These are phyloP conservation scores for Rhodamnia argentea DNA, from an alignment of 345 rosid species.

Conservation along the genomic window DNA sequence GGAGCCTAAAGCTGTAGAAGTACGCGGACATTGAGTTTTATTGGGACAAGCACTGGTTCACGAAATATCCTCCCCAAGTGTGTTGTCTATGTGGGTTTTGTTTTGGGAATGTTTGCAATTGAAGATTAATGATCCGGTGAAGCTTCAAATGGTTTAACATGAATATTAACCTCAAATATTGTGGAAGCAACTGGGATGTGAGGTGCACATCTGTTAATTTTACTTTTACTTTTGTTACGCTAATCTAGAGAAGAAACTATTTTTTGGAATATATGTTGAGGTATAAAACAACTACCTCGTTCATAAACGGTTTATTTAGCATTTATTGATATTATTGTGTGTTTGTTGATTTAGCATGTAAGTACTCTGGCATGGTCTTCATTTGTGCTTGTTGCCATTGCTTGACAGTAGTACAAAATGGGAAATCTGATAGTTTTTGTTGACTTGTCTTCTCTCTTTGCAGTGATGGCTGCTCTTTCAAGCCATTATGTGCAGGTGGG, in stretches of 20 bases:
- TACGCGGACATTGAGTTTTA: background rate
- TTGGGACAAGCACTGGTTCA: background rate
- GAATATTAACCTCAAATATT: background rate
- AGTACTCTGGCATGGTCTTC: background rate
- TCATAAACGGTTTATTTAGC: background rate
- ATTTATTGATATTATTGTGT: background rate
- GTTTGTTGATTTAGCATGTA: background rate
- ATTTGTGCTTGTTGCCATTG: background rate
- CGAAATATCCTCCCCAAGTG: background rate
- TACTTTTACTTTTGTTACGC: background rate
- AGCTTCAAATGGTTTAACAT: background rate
- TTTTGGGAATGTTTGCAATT: background rate
- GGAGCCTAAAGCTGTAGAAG: background rate
- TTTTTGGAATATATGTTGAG: background rate
- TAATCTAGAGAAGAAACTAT: background rate
- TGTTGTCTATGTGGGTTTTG: background rate
- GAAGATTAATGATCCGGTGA: background rate
- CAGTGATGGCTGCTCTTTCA: constrained; percentile 68
- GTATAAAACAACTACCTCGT: background rate
- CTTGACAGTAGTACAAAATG: background rate
- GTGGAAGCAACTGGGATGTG: background rate
- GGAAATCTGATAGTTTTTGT: background rate
- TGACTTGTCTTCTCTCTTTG: constrained; percentile 10
- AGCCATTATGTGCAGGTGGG: constrained; percentile 29
- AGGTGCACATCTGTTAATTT: background rate